Evolutionary conservation across 1,284 basidiomycete genomes (phyloP).

Genomic region (Athelia sp.): DNA sequence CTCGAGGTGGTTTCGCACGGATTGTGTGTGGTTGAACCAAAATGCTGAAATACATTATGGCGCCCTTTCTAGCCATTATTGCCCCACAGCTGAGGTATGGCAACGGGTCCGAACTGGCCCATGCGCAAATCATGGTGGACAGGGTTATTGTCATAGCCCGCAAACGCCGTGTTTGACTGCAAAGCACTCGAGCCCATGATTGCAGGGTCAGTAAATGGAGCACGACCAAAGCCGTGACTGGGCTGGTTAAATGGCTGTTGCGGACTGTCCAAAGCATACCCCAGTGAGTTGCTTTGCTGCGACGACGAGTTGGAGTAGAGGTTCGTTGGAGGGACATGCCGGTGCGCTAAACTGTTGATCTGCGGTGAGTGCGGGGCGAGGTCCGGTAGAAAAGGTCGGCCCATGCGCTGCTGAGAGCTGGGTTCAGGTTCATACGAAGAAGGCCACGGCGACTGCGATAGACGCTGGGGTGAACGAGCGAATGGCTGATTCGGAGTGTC

Average conservation of each 20-base stretch:
- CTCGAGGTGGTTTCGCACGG: no score
- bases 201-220: not conserved
- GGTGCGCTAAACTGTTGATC: not conserved
- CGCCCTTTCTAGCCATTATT: conserved; percentile 1
- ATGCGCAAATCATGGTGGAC: not conserved
- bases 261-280: not conserved
- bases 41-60: no score
- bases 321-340: not conserved
- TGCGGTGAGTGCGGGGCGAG: not conserved
- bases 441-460: conserved; percentile 31
- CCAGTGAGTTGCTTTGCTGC: not conserved
- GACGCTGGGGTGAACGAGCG: conserved; percentile 19
- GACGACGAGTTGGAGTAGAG: not conserved
- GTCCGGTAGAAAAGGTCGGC: conserved; percentile 19
- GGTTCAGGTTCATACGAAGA: conserved; percentile 23
- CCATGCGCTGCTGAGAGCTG: conserved; percentile 23
- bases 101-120: not conserved
- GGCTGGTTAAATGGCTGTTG: not conserved
- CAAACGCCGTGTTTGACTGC: not conserved
- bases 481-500: conserved; percentile 20
- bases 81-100: conserved; percentile 1
- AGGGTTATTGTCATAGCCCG: not conserved
- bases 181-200: not conserved
- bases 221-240: not conserved
- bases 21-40: no score